A percentile compares a stretch with the other conserved stretches of the same genome.
These are phyloP conservation scores for Ceratocystis papillata DNA, from an alignment of 2,329 filamentous ascomycete genomes.

Conservation along the genomic window DNA sequence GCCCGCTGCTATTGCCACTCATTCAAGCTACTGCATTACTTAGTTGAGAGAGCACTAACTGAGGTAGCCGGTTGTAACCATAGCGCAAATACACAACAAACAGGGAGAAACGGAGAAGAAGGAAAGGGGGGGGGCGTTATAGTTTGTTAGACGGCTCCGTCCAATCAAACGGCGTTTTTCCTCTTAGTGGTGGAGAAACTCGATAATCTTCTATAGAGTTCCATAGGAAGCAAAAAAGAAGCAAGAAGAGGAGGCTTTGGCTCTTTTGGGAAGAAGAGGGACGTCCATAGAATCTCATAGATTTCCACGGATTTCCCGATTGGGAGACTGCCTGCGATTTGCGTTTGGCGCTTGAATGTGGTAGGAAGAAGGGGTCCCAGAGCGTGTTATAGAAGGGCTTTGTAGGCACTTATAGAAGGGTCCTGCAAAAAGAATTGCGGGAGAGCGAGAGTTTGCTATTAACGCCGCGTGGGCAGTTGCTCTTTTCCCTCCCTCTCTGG, in stretches of 20 bases:
- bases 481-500: not conserved
- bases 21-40: no score
- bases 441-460: not conserved
- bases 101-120: not conserved
- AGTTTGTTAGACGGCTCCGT: not conserved
- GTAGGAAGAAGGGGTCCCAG: not conserved
- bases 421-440: not conserved
- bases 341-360: not conserved
- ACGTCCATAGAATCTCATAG: conserved; percentile 11
- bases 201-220: conserved; percentile 1
- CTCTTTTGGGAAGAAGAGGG: conserved; percentile 9
- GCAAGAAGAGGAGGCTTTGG: conserved; percentile 3
- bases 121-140: not conserved
- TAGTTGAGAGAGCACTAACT: no score
- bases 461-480: not conserved
- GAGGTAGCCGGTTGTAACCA: not conserved
- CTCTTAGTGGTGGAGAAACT: not conserved
- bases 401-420: not conserved
- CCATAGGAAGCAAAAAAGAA: not conserved
- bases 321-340: not conserved
- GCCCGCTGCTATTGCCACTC: not conserved
- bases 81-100: not conserved
- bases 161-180: not conserved
- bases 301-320: conserved; percentile 9
- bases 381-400: not conserved